phyloP scores from a whole-genome alignment of 2,329 filamentous ascomycete species.

The Colletotrichum musae region DNA sequence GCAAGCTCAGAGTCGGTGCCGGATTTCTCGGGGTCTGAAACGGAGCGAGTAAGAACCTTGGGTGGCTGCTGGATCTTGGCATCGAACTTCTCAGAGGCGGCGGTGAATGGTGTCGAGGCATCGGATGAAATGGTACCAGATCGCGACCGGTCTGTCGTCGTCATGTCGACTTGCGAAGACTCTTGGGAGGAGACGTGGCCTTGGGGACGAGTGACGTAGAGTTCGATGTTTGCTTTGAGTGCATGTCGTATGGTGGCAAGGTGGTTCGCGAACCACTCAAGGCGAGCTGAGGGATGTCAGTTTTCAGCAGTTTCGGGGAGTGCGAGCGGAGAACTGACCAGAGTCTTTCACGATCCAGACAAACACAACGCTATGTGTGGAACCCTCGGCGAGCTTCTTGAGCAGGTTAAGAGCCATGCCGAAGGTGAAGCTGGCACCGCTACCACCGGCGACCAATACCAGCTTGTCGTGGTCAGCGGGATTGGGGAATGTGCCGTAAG shows the following conservation, averaged over 20 bases:
- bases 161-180: not conserved
- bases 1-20: slow-evolving; percentile 42
- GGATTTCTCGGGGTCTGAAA: slow-evolving; percentile 42
- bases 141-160: slow-evolving; percentile 13
- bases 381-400: slow-evolving; percentile 43
- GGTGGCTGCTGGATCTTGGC: slow-evolving; percentile 26
- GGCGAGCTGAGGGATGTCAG: slow-evolving; percentile 47
- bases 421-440: slow-evolving; percentile 70
- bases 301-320: slow-evolving; percentile 23
- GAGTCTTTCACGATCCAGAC: slow-evolving; percentile 57
- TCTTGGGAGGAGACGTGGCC: not conserved
- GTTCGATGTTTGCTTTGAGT: slow-evolving; percentile 47
- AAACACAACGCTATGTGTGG: slow-evolving; percentile 51
- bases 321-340: slow-evolving; percentile 47
- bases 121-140: slow-evolving; percentile 26
- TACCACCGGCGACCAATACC: slow-evolving; percentile 56
- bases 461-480: slow-evolving; percentile 49
- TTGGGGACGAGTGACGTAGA: slow-evolving; percentile 52
- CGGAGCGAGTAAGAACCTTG: slow-evolving; percentile 29
- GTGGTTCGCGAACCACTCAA: slow-evolving; percentile 56
- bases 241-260: slow-evolving; percentile 51
- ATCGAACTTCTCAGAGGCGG: slow-evolving; percentile 28
- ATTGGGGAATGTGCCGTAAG: slow-evolving; percentile 67
- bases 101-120: slow-evolving; percentile 18
- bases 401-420: slow-evolving; percentile 57